Evolutionary conservation across 2,329 filamentous ascomycete genomes (phyloP), one percentile per base, ranked within the genome.

Genomic region (Scleromitrula shiraiana): DNA sequence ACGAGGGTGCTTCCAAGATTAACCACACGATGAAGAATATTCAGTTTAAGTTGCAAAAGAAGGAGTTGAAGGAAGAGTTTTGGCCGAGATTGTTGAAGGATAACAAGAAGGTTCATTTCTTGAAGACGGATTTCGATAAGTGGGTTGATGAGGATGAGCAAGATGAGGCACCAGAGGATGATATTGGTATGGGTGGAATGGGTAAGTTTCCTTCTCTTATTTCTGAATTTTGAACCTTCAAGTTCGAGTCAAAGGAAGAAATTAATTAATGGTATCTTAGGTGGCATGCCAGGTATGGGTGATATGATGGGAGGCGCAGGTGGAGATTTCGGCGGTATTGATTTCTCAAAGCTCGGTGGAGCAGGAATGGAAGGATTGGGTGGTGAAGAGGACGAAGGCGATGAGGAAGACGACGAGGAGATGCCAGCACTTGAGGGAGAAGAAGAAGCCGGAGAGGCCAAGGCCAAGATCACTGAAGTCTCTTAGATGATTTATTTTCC

Each of bases 61-160:
- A 96, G 83, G 89, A 95, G 65, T 77, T 93, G 57, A 87, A 89
- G 71, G 81, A 88, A 64, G 88, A 93, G 70, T 97, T 84, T 80
- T 98, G 93, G 93, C 90, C 90, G 55, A 82, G 93, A 56, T 78
- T 98, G 63, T 77, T 96, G 67, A 96, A 96, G 82, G 87, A 91
- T 52, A 69, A 74, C 59, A 84, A 88, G 77, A 95, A 88, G 76
- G 73, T 87, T 47, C 93, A 97, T 73, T 98, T 89, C 80, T 72
- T 98, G 64, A 95, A 95, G 83, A 97, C 93, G 56, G 85, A 98
- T 73, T 98, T 98, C 62, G 90, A 96, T 75, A 96, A 95, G 57
- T 65, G 62, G 61, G 62, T 63, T 60, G 62, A 65, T 57, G 61
- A 65, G 61, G 62, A 98, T 66, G 93, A 98, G 79, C 93, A 98